Evolutionary conservation across 2,329 filamentous ascomycete species (phyloP), one percentile per base, ranked within the genome.

Genomic region (Neonectria coccinea): DNA sequence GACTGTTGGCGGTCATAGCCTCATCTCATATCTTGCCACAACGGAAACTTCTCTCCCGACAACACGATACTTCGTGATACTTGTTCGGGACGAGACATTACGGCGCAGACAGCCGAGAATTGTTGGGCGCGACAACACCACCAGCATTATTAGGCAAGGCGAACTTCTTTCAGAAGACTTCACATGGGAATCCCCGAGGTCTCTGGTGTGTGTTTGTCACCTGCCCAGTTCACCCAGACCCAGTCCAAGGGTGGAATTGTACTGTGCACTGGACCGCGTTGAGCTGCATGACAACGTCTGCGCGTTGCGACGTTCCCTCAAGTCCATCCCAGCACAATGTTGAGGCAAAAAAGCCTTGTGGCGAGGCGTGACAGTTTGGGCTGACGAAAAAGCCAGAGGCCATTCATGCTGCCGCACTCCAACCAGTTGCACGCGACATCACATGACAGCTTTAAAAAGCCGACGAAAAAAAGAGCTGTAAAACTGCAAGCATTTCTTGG

Each of bases 401-500:
- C 36, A 16, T 39, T 39, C 16, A 16, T 8, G 5, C 5, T 16
- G 36, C 9, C 29, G 14, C 14, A 5, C 14, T 39, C 36, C 14
- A 8, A 5, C 14, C 36, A 39, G 36, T 39, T 16, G 14, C 5
- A 7, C 6, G 14, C 36, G 20, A 18, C 36, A 25, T 31, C 39
- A 42, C 51, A 39, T 27, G 31, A 42, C 51, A 27, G 36, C 20
- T 48, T 12, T 29, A 2, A 48, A 42, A n/a, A 50, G 14, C 20
- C 31, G 31, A 20, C 22, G 22, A 33, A 22, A n/a, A 25, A 31
- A 33, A 20, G n/a, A 56, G 18, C 14, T 29, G 22, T 27, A 4
- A 66, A 60, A 60, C 5, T 25, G 22, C 29, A 44, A 44, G 66
- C 64, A 77, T 81, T 79, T 81, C 59, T 66, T 78, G 79, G 64